Base-by-base conservation (phyloP, 805 yeast species). In the Metschnikowia picachoensis region DNA sequence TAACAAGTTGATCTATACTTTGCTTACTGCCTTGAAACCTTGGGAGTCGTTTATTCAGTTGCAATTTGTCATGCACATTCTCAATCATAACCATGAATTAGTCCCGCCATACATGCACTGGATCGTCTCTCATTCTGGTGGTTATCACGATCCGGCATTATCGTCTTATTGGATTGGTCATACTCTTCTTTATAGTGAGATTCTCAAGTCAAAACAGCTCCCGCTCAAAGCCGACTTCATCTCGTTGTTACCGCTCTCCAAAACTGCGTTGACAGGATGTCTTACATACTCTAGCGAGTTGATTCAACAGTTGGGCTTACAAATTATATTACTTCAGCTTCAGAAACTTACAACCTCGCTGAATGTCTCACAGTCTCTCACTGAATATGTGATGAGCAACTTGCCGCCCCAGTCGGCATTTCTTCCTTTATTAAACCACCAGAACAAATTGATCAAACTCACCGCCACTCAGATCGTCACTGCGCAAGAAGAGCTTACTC, bases 151-250 rank as follows among this genome's bases (percentile, higher is more conserved):
- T 50, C 96, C 97, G 0, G 79, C 83, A 40, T 67, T 85, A 46
- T 74, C 92, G 1, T 82, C 92, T 11, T 88, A 85, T 68, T 91
- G 95, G 90, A 72, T 89, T 39, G 86, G 94, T 8, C 85, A 79
- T 64, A 77, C 88, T 1, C 68, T 83, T 25, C 62, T 88, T 2
- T 66, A 83, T 37, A 73, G 82, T 1, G 78, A 80, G 47, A 72
- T 87, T 6, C 72, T 87, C n/a, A 52, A 49, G 42, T 72, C 73
- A 28, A 54, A 82, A 3, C 78, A 80, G 1, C 59, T 84, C 8
- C 89, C 94, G 0, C 33, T 35, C 8, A 48, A 44, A 15, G 57
- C 75, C 28, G 90, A 87, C 48, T 70, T 73, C 35, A 72, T 87
- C 7, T 62, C 84, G 6, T 94, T 96, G 4, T 66, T 81, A 0